Evolutionary conservation across 768 basidiomycete genomes (phyloP), one percentile per base, ranked within the genome.

Genomic region (Tephrocybe sp.): DNA sequence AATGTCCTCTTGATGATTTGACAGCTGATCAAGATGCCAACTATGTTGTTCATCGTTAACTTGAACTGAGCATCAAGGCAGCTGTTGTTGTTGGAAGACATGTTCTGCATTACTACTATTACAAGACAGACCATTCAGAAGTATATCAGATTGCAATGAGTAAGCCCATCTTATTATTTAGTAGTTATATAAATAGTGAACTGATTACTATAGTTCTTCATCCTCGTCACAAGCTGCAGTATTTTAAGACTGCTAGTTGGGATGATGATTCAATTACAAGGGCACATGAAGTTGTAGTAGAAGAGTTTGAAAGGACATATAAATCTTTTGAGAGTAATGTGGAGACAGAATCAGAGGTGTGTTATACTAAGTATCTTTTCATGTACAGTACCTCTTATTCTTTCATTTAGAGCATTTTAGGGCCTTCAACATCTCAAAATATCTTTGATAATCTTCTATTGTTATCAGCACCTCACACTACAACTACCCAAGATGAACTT

Each of bases 141-240:
- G 43, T 64, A 3, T 68, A 66, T 49, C 55, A 54, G 1, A 63
- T 69, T 48, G 63, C 66, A 7, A 65, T 69, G 59, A 51, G 68
- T 69, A 57, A 20, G 64, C 65, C 16, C n/a, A 9, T 19, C 16
- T 39, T 40, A 36, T 17, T 14, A 13, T 36, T 45, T 36, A 26
- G 39, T 17, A 36, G 22, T n/a, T 22, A 45, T 34, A 43, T 35
- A 19, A 17, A 36, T 16, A 36, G n/a, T 35, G 19, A 40, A 13
- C 7, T 16, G 9, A 13, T 33, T 32, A 2, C 10, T 31, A 20
- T 20, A 73, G 70, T 72, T 16, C 63, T 72, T 10, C 67, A 72
- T 52, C 71, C 69, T 2, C 49, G 52, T 0, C 60, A 68, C 61
- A 72, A 72, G 56, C 61, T 71, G 2, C 47, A 52, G 12, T 74